Evolutionary conservation across 257 asterid species (phyloP).

Genomic region (Scutellaria minor): DNA sequence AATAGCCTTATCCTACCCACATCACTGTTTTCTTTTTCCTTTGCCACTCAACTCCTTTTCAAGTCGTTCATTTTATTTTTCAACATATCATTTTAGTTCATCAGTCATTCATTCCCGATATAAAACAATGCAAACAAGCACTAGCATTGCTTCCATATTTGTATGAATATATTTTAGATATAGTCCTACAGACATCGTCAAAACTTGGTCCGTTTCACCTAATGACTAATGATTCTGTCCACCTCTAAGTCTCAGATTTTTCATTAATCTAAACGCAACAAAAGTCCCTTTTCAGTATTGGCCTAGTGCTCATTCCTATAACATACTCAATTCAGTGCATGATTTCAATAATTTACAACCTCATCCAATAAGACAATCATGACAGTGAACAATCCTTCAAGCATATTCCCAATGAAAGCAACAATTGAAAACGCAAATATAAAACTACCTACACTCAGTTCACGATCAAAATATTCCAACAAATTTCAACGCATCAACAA

Average conservation of each 20-base stretch:
- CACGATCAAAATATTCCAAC: conserved; percentile 15
- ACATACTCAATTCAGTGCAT: conserved; percentile 7
- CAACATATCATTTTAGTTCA: no score
- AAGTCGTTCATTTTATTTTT: no score
- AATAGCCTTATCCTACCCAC: neutral
- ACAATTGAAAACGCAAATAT: neutral
- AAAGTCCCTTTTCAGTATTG: neutral
- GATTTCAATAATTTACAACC: conserved; percentile 1
- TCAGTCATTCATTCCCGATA: no score
- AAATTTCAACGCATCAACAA: neutral
- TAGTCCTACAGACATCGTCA: neutral
- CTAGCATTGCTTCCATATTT: neutral
- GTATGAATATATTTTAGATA: neutral
- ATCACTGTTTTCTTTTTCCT: neutral
- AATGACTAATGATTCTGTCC: neutral
- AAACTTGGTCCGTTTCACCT: neutral
- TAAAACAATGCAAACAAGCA: no score
- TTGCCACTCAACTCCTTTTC: neutral
- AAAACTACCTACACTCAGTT: neutral
- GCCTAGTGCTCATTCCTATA: neutral
- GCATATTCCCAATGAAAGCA: neutral
- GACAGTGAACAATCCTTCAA: conserved; percentile 1
- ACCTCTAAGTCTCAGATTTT: neutral
- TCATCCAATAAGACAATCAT: neutral
- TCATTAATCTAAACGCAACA: neutral